Base-by-base conservation (phyloP, 225 moss, liverwort and hornwort species). In the Antitrichia curtipendula region DNA sequence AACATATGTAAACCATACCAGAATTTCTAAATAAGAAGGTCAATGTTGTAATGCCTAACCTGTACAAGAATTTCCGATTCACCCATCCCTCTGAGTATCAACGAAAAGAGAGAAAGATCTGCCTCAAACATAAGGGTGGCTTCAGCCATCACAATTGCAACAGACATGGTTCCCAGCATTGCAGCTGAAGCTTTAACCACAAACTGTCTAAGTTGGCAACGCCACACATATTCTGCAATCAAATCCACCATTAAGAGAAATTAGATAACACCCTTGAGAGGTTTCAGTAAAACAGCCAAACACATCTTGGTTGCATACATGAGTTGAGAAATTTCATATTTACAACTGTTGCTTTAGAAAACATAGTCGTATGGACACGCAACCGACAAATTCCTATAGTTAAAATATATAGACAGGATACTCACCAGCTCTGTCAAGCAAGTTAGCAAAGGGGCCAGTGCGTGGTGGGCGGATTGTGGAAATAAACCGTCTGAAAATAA, bases 121-220 rank as follows among this genome's bases (percentile, higher is more conserved):
- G 95, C 91, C 87, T 92, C 91, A 83, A 94, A 92, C 78, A 91
- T 90, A 78, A 99, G 91, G 31, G 96, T 96, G 20, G 97, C 99
- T 93, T 99, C 99, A 58, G 97, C 97, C 95, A 97, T 95, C 82
- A 99, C 95, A 83, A 99, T 91, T 29, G 99, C 99, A 85, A 90
- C 90, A 70, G 99, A 99, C 97, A 99, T 95, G 83, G 93, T 93
- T 86, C 90, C 99, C 80, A 99, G 85, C 78, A 89, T 84, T 69
- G 86, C 96, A 86, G 99, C 96, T 86, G 95, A 92, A 50, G 89
- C 89, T 91, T 87, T 95, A 50, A 96, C 89, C 90, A 96, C 86
- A 43, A 91, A 94, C 58, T 95, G 96, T 90, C 99, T 95, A 81
- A 99, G 87, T 84, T 94, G 91, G 90, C 99, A 99, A 64, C 97